These are phyloP conservation scores for Epichloe elymi DNA, from an alignment of 2,329 filamentous ascomycete genomes.

Conservation along the genomic window DNA sequence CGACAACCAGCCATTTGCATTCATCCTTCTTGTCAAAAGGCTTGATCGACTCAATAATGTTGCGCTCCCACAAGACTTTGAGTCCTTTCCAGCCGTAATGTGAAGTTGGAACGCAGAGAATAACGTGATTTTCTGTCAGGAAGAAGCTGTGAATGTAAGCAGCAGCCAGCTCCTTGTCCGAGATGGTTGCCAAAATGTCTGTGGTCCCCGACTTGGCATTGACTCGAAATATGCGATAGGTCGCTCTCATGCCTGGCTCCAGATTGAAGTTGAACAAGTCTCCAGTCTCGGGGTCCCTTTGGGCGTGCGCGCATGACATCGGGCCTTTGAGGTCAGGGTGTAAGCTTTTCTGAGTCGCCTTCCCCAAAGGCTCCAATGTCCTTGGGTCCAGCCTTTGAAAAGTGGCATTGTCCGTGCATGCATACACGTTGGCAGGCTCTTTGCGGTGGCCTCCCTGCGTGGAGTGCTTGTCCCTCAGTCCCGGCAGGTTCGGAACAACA, in stretches of 20 bases:
- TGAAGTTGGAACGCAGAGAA: constrained; percentile 60
- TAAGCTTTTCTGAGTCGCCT: constrained; percentile 45
- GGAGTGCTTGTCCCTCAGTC: constrained; percentile 21
- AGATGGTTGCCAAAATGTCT: constrained; percentile 56
- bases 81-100: constrained; percentile 45
- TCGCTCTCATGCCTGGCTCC: constrained; percentile 39
- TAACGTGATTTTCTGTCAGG: constrained; percentile 54
- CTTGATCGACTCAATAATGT: constrained; percentile 54
- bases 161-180: constrained; percentile 31
- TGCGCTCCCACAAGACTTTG: constrained; percentile 49
- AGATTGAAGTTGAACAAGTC: constrained; percentile 76
- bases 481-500: constrained; percentile 51
- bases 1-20: constrained; percentile 62
- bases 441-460: constrained; percentile 20
- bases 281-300: constrained; percentile 57
- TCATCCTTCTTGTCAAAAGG: constrained; percentile 43
- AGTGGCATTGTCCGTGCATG: constrained; percentile 33
- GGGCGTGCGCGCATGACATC: constrained; percentile 57
- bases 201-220: constrained; percentile 51
- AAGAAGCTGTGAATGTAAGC: constrained; percentile 81
- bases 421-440: constrained; percentile 10
- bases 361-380: constrained; percentile 59
- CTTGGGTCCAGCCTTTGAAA: constrained; percentile 52
- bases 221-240: constrained; percentile 58
- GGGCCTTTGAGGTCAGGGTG: constrained; percentile 57